Base-by-base conservation (phyloP, 2,329 filamentous ascomycete genomes). In the Fusarium siculi region DNA sequence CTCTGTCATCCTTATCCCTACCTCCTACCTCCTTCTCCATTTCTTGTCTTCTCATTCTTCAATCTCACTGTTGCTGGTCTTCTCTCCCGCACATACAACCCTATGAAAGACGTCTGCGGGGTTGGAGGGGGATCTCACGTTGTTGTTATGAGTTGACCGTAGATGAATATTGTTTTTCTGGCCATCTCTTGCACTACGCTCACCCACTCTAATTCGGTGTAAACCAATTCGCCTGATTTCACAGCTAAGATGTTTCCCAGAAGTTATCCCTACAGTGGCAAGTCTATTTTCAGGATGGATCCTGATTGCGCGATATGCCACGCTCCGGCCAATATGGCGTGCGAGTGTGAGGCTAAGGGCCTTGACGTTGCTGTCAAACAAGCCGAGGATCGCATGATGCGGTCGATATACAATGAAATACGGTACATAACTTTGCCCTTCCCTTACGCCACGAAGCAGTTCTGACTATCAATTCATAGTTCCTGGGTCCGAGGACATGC, bases 241-340 rank as follows among this genome's bases (percentile, higher is more conserved):
- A 61, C 76, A 76, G 82, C 85, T 86, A 85, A 87, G 80, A 89
- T 89, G 86, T 85, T 85, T 84, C 73, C 81, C 79, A 88, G 83
- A 84, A 84, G 85, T 63, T 78, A 81, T 50, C 82, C 83, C 75
- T 76, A 79, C 76, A 82, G 84, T 76, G 83, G 84, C 77, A 88
- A 87, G 81, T 80, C 83, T 69, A 76, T 87, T 79, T 86, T 88
- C 80, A 90, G 86, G 81, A 92, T 92, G 89, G 90, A 92, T 77
- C 90, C 90, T 47, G 89, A 92, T 82, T 93, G 91, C 81, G 90
- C 90, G 59, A 90, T 93, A 78, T 92, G 91, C 80, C 85, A 85
- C 77, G 85, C 87, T 71, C 89, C 90, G 69, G 89, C 90, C 50
- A 84, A 84, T 46, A 79, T 86, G 74, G 85, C 84, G 69, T 93